Conservation (phyloP, 2,329 filamentous ascomycete genomes). For the Cladobotryum protrusum region DNA sequence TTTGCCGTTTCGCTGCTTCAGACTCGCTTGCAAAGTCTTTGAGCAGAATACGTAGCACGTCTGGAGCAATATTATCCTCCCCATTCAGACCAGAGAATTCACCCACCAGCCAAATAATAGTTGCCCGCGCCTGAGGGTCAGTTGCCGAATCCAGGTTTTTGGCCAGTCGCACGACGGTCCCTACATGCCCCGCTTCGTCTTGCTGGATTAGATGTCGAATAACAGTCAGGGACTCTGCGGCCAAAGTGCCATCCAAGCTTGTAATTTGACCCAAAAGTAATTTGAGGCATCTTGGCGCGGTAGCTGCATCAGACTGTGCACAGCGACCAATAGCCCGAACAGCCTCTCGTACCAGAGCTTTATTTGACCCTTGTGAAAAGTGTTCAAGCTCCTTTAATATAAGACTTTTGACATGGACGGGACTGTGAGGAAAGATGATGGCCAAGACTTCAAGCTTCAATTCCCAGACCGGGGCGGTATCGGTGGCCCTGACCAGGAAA, state of each 20-base stretch:
- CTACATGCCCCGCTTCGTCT: constrained; percentile 70
- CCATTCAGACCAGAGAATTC: constrained; percentile 79
- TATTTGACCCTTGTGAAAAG: constrained; percentile 71
- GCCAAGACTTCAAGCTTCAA: constrained; percentile 89
- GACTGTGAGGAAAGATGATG: constrained; percentile 80
- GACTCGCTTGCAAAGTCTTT: constrained; percentile 80
- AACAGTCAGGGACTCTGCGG: constrained; percentile 89
- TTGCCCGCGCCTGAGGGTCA: constrained; percentile 82
- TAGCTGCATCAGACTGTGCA: constrained; percentile 67
- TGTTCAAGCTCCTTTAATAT: constrained; percentile 91
- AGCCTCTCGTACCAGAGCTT: constrained; percentile 75
- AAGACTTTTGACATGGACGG: constrained; percentile 69
- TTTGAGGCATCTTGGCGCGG: constrained; percentile 72
- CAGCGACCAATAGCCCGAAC: constrained; percentile 91
- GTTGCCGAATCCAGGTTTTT: constrained; percentile 86
- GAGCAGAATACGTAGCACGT: constrained; percentile 81
- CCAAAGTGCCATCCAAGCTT: constrained; percentile 77
- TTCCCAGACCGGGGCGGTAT: constrained; percentile 76
- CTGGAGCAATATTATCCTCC: constrained; percentile 84
- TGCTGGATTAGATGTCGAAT: constrained; percentile 94
- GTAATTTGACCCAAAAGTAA: constrained; percentile 83
- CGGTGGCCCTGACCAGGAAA: constrained; percentile 77
- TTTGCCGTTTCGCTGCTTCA: constrained; percentile 83
- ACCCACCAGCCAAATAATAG: constrained; percentile 95
- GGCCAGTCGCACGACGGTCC: constrained; percentile 81